phyloP scores from a whole-genome alignment of 805 yeast genomes.

The Candida stauntonica region DNA sequence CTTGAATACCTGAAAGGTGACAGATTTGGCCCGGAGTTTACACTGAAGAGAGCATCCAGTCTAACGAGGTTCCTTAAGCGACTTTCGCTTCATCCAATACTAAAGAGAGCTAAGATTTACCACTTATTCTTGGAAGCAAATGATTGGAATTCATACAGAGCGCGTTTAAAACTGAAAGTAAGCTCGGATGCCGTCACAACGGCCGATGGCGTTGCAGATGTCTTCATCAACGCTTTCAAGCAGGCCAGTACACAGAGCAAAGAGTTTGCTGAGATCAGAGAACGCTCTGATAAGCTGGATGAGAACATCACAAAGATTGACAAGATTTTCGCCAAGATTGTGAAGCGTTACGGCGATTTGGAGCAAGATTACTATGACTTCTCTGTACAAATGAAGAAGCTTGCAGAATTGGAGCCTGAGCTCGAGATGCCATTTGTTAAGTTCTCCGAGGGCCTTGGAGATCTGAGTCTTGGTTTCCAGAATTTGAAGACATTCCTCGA shows the following conservation, averaged over 20 bases:
- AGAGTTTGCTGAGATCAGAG: conserved; percentile 80
- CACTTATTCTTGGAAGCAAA: conserved; percentile 67
- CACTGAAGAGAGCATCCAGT: conserved; percentile 76
- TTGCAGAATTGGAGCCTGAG: conserved; percentile 54
- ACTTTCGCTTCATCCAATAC: conserved; percentile 66
- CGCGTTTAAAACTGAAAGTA: conserved; percentile 40
- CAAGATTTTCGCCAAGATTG: conserved; percentile 66
- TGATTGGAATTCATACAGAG: conserved; percentile 69
- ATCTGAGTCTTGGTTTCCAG: conserved; percentile 38
- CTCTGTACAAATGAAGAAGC: conserved; percentile 60
- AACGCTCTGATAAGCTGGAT: conserved; percentile 76
- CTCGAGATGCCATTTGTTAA: conserved; percentile 32
- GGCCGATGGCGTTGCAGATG: conserved; percentile 79
- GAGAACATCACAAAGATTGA: conserved; percentile 80
- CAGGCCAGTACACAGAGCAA: conserved; percentile 62
- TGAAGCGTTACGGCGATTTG: conserved; percentile 68
- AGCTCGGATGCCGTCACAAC: conserved; percentile 17
- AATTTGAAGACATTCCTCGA: conserved; percentile 54
- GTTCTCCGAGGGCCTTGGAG: conserved; percentile 45
- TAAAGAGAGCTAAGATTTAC: conserved; percentile 66
- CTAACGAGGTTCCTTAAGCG: conserved; percentile 71
- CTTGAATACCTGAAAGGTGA: conserved; percentile 93
- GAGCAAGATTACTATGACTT: conserved; percentile 70
- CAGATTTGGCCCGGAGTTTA: conserved; percentile 80
- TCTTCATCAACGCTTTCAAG: conserved; percentile 90